Evolutionary conservation across 441 rosid genomes (phyloP).

Genomic region (Erodium trifolium): DNA sequence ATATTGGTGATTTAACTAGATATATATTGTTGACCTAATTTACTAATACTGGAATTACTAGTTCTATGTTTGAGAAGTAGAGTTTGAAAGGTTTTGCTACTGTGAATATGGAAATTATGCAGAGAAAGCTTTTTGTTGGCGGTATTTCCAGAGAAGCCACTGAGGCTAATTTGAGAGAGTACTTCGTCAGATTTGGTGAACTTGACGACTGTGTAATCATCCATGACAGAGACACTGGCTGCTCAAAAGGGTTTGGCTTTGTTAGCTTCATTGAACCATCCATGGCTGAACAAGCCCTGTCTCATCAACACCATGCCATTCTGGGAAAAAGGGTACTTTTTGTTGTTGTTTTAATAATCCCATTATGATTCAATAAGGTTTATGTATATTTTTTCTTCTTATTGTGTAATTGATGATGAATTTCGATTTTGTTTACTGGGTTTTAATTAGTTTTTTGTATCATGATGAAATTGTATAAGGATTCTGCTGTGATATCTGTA

Average conservation of each 20-base stretch:
- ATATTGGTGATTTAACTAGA: too few species aligned
- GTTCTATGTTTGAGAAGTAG: neutral
- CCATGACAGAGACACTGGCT: slow-evolving; percentile 9
- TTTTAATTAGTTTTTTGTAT: neutral
- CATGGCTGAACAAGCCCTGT: slow-evolving; percentile 20
- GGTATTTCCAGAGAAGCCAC: slow-evolving; percentile 6
- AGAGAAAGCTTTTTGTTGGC: slow-evolving; percentile 21
- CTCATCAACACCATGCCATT: slow-evolving; percentile 19
- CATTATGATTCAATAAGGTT: neutral
- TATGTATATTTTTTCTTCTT: neutral
- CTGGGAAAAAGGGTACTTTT: slow-evolving; percentile 24
- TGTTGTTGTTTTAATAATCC: neutral
- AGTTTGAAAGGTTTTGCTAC: neutral
- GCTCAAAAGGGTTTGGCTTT: slow-evolving; percentile 20
- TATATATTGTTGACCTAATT: neutral
- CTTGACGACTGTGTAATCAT: slow-evolving; percentile 12
- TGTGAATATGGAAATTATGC: neutral
- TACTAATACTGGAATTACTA: too few species aligned
- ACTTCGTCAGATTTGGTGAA: slow-evolving; percentile 23
- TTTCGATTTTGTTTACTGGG: too few species aligned
- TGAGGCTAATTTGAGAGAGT: slow-evolving; percentile 5
- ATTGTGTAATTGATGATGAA: neutral
- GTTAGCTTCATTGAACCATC: slow-evolving; percentile 21
- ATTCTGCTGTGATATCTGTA: neutral
- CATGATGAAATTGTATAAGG: neutral